Percentiles rank a stretch among this genome's conserved stretches.
Evolutionary conservation across 2,329 filamentous ascomycete species (phyloP).

Genomic region (Penicillium sp.): DNA sequence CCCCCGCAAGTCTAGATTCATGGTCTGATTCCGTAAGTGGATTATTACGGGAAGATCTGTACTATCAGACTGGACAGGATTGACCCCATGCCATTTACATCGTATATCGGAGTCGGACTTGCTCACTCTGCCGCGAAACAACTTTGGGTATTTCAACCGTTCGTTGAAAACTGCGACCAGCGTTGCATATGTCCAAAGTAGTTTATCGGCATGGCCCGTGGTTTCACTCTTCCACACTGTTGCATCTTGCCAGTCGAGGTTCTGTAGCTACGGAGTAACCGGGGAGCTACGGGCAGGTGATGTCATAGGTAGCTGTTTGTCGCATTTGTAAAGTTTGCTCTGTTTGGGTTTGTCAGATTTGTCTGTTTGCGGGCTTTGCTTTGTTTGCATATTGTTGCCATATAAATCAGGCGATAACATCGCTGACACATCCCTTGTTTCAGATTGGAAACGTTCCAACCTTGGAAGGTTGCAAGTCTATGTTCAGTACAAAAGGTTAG

Average conservation of each 20-base stretch:
- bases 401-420: not conserved
- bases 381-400: not conserved
- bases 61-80: slow-evolving; percentile 9
- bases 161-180: not conserved
- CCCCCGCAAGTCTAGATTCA: slow-evolving; percentile 19
- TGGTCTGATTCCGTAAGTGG: slow-evolving; percentile 5
- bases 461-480: not conserved
- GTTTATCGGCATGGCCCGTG: rapidly evolving
- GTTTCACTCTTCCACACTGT: slow-evolving; percentile 2
- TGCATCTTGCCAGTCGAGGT: slow-evolving; percentile 10
- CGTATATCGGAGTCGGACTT: not conserved
- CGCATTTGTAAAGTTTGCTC: slow-evolving; percentile 11
- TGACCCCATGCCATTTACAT: slow-evolving; percentile 4
- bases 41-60: slow-evolving; percentile 3
- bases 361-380: slow-evolving; percentile 1
- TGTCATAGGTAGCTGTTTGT: slow-evolving; percentile 19
- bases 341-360: slow-evolving; percentile 14
- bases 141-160: not conserved
- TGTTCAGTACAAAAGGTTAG: not conserved
- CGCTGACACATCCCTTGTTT: too few relatives aligned
- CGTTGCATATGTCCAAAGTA: not conserved
- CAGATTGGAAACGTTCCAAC: too few relatives aligned
- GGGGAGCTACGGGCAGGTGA: slow-evolving; percentile 4
- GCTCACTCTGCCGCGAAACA: not conserved
- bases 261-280: not conserved